phyloP scores from a whole-genome alignment of 768 basidiomycete genomes.

The Termitomyces titanicus region DNA sequence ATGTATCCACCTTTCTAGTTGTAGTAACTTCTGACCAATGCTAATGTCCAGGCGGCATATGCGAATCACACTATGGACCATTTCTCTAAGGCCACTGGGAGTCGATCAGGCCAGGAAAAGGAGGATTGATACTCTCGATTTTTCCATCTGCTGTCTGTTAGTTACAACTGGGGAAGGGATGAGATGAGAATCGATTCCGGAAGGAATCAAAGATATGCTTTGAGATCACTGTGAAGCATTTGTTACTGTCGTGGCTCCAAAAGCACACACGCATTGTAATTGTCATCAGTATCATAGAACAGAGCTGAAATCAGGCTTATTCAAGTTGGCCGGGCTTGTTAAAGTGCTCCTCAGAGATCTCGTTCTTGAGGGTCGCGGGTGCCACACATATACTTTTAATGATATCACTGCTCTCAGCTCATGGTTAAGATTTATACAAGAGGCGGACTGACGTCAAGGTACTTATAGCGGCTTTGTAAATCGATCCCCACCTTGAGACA shows the following conservation, averaged over 20 bases:
- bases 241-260: neutral
- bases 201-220: no score
- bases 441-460: no score
- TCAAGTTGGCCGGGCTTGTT: no score
- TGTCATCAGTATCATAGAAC: neutral
- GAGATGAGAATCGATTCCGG: no score
- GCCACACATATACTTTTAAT: no score
- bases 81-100: constrained; percentile 63
- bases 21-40: neutral
- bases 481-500: no score
- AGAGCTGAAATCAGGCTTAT: neutral
- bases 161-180: neutral
- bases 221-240: no score
- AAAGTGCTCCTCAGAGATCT: no score
- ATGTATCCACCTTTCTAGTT: constrained; percentile 12
- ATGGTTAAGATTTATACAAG: no score
- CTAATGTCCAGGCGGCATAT: constrained; percentile 44
- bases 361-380: no score
- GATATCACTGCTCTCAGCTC: no score
- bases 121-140: neutral
- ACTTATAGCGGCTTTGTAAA: no score
- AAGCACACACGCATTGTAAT: neutral
- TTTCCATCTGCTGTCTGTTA: neutral
- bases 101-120: constrained; percentile 52
- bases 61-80: constrained; percentile 71